Percentiles rank a stretch among this genome's conserved stretches.
Conservation (phyloP, 2,329 filamentous ascomycete genomes). For the Phialophora expanda region DNA sequence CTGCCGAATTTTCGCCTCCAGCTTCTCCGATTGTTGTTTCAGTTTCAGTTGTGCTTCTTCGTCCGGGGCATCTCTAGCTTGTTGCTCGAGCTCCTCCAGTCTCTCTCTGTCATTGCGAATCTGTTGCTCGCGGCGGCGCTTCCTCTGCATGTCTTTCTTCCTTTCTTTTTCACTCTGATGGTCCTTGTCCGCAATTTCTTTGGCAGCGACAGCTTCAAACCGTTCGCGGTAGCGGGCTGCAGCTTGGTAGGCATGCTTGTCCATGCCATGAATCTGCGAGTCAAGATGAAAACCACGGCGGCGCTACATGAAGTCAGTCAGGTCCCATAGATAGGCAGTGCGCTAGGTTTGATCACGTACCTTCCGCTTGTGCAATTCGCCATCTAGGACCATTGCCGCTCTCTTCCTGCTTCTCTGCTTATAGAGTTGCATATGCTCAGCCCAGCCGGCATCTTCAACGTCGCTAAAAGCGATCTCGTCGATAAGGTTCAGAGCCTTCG, state of each 20-base stretch:
- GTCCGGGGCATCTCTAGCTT: conserved; percentile 77
- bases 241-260: conserved; percentile 70
- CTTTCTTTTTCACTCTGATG: conserved; percentile 95
- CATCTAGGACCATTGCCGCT: conserved; percentile 66
- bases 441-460: conserved; percentile 59
- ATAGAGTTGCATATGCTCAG: conserved; percentile 60
- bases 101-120: conserved; percentile 87
- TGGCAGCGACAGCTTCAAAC: conserved; percentile 79
- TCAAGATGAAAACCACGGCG: conserved; percentile 62
- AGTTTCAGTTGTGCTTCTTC: conserved; percentile 81
- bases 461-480: conserved; percentile 64
- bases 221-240: conserved; percentile 76
- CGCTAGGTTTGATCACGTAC: conserved; percentile 49
- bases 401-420: conserved; percentile 67
- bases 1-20: conserved; percentile 89
- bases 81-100: conserved; percentile 77
- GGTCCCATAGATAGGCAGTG: conserved; percentile 5
- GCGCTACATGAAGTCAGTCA: conserved; percentile 54
- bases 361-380: conserved; percentile 68
- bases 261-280: conserved; percentile 64
- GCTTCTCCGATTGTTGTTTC: conserved; percentile 82
- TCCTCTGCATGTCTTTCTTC: conserved; percentile 99
- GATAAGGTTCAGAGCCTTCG: conserved; percentile 66
- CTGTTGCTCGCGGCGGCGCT: conserved; percentile 91
- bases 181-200: conserved; percentile 87